phyloP scores from a whole-genome alignment of 2,329 filamentous ascomycete genomes.

The Verticillium klebahnii region DNA sequence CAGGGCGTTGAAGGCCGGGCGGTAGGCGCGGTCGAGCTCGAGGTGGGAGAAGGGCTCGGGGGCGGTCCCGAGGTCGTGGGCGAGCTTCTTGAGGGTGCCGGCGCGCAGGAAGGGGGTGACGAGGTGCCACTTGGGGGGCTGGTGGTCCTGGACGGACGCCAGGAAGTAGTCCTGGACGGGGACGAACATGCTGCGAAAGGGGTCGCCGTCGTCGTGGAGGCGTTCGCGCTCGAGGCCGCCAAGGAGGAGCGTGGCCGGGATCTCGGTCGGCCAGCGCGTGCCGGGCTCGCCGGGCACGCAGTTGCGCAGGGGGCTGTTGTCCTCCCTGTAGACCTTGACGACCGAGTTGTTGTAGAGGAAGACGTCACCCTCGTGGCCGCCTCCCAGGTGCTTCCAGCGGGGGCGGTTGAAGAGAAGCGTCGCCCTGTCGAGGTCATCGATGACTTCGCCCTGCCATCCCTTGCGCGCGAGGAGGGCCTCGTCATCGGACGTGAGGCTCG shows the following conservation, averaged over 20 bases:
- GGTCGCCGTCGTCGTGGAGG: not conserved
- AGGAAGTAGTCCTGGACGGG: slow-evolving; percentile 25
- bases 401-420: slow-evolving; percentile 14
- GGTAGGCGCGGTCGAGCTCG: slow-evolving; percentile 23
- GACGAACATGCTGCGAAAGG: slow-evolving; percentile 15
- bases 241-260: slow-evolving; percentile 21
- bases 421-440: not conserved
- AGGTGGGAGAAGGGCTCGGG: slow-evolving; percentile 10
- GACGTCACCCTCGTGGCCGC: slow-evolving; percentile 23
- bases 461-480: slow-evolving; percentile 1
- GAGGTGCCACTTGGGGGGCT: slow-evolving; percentile 19
- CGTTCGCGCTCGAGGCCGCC: slow-evolving; percentile 15
- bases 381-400: slow-evolving; percentile 22
- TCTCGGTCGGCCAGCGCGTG: slow-evolving; percentile 25
- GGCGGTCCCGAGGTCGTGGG: slow-evolving; percentile 14
- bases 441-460: slow-evolving; percentile 1
- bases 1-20: slow-evolving; percentile 22
- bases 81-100: slow-evolving; percentile 20
- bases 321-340: slow-evolving; percentile 23
- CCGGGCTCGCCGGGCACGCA: slow-evolving; percentile 16
- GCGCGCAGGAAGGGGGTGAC: slow-evolving; percentile 20
- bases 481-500: slow-evolving; percentile 1
- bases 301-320: slow-evolving; percentile 23
- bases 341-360: slow-evolving; percentile 22
- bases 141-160: slow-evolving; percentile 6